Base-by-base conservation (phyloP, 768 basidiomycete species). In the Tylopilus sp. region DNA sequence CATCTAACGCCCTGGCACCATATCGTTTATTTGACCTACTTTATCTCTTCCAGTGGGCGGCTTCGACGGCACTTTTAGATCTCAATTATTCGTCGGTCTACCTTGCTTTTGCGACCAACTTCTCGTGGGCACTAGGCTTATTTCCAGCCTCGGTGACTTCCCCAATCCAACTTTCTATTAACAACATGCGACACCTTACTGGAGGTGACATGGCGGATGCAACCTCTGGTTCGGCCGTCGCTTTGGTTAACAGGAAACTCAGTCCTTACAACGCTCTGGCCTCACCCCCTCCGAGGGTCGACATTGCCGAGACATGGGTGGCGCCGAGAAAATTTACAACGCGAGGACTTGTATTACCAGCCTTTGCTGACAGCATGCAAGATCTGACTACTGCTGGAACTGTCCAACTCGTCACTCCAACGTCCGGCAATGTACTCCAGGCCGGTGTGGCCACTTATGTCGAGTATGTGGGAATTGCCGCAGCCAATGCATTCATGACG, bases 61-160 rank as follows among this genome's bases (percentile, higher is more conserved):
- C 87, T 25, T 79, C 82, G 25, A 85, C 89, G 3, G 86, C 80
- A 4, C 78, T 98, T 58, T 78, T 97, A 50, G 81, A 82, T 59
- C 79, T 98, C 65, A 89, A 98, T 69, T 98, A 94, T 65, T 89
- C 96, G 1, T 79, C 82, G 36, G 80, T 87, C 13, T 98, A 93
- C 70, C 79, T 84, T 48, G 80, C 87, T 22, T 98, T 85, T 61
- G 77, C 88, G 3, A 76, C 86, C 64, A 98, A 98, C 63, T 97
- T 96, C 59, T 82, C 86, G 1, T 98, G 93, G 94, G 79, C 89
- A 0, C 70, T 96, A 64, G 91, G 92, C 1, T 72, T 98, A 13
- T 80, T 92, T 51, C 69, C 79, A 21, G 68, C 71, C 29, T 79
- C 82, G 1, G 61, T 78, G 2, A 68, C 74, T 12, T 83, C 84